Conservation (phyloP, 2,329 filamentous ascomycete species). For the Achaetomium macrosporum region DNA sequence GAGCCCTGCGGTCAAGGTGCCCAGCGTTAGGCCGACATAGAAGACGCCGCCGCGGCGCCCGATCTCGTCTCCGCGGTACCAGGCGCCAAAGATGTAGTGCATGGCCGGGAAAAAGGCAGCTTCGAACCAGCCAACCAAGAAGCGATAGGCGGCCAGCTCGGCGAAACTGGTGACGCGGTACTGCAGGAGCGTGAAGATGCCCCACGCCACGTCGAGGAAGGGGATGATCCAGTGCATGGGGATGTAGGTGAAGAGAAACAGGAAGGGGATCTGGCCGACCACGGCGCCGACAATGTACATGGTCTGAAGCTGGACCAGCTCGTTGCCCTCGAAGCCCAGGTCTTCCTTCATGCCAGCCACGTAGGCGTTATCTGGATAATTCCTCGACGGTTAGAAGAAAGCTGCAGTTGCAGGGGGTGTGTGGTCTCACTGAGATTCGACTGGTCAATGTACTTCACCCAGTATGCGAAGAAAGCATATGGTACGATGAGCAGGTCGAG, state of each 20-base stretch:
- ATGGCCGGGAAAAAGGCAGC: constrained; percentile 36
- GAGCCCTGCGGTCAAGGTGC: constrained; percentile 47
- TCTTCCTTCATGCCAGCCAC: constrained; percentile 50
- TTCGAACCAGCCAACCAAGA: constrained; percentile 50
- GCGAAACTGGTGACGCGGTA: constrained; percentile 44
- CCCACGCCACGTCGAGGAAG: constrained; percentile 48
- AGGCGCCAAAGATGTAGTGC: constrained; percentile 36
- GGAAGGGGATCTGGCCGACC: constrained; percentile 45
- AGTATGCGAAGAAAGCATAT: constrained; percentile 50
- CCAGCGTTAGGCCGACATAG: constrained; percentile 46
- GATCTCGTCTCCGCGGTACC: constrained; percentile 45
- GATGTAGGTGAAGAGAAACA: constrained; percentile 42
- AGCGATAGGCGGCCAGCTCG: constrained; percentile 48
- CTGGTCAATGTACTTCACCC: constrained; percentile 52
- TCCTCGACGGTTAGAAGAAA: no score
- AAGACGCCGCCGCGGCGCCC: constrained; percentile 45
- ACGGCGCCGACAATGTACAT: constrained; percentile 48
- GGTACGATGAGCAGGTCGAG: constrained; percentile 51
- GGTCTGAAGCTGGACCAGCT: constrained; percentile 50
- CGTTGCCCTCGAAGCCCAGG: constrained; percentile 44
- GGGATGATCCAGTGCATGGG: constrained; percentile 48
- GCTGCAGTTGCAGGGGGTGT: background rate
- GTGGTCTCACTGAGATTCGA: constrained; percentile 45
- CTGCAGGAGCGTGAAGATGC: constrained; percentile 51
- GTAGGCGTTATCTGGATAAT: constrained; percentile 45